Evolutionary conservation across 257 asterid genomes (phyloP).

Genomic region (Solanum lignicaule): DNA sequence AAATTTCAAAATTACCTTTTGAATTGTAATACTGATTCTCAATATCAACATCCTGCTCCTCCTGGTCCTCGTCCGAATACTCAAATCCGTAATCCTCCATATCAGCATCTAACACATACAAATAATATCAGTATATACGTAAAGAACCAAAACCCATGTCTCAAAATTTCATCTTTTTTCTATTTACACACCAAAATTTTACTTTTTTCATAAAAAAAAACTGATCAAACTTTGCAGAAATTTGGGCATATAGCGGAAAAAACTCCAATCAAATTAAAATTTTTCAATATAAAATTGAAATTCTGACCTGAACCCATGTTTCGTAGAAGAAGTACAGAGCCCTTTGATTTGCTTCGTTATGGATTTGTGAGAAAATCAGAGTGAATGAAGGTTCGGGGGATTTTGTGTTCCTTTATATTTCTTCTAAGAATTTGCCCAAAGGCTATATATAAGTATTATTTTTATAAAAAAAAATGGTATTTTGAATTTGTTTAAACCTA

Average conservation of each 20-base stretch:
- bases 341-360: not conserved
- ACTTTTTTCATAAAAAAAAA: not conserved
- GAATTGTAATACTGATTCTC: no score
- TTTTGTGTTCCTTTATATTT: not conserved
- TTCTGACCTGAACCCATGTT: not conserved
- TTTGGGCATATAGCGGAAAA: not conserved
- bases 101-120: not conserved
- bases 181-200: not conserved
- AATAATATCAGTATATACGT: not conserved
- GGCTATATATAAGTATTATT: not conserved
- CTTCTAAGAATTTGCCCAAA: not conserved
- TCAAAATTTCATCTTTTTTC: not conserved
- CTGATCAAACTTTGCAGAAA: not conserved
- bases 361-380: not conserved
- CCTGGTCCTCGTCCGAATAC: conserved; percentile 95
- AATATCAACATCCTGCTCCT: not conserved
- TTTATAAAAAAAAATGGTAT: no score
- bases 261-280: not conserved
- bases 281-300: not conserved
- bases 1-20: no score
- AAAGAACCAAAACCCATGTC: not conserved
- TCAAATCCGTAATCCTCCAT: conserved; percentile 98
- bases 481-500: no score
- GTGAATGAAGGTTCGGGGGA: not conserved
- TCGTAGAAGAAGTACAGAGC: not conserved